Conservation (phyloP, 176 grass and related monocot species). For the Raddia guianensis region DNA sequence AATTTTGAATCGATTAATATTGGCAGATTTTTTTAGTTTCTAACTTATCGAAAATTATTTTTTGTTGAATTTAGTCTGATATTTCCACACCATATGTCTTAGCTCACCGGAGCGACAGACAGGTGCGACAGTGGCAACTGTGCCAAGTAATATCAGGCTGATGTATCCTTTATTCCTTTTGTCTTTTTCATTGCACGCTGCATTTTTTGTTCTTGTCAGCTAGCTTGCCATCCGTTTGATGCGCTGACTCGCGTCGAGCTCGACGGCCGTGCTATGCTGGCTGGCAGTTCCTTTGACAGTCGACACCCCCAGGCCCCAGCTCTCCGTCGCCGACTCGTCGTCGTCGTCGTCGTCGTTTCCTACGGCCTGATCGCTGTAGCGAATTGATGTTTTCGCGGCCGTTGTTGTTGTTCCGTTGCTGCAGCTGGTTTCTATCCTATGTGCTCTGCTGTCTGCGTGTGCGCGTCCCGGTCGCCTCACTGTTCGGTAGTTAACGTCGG, state of each 20-base stretch:
- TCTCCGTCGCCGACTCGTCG: background rate
- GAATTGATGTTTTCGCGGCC: background rate
- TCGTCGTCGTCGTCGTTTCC: background rate
- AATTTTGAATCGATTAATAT: too few species aligned
- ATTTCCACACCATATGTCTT: too few species aligned
- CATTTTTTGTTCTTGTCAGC: background rate
- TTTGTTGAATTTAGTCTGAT: too few species aligned
- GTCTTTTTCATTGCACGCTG: background rate
- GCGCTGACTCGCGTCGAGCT: background rate
- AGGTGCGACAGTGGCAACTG: too few species aligned
- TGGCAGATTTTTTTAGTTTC: too few species aligned
- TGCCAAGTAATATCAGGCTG: too few species aligned
- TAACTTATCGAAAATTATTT: too few species aligned
- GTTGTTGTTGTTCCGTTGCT: too few species aligned
- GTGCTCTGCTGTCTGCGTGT: background rate
- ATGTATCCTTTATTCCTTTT: too few species aligned
- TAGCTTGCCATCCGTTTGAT: background rate
- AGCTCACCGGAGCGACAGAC: too few species aligned
- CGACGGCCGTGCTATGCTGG: background rate
- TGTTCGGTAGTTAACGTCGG: background rate
- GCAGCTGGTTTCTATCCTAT: background rate
- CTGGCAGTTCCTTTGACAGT: background rate
- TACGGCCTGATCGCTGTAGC: background rate
- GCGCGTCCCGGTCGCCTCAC: background rate
- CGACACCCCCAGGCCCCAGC: background rate